phyloP scores from a whole-genome alignment of 2,329 filamentous ascomycete genomes.

The Colletotrichum endophyticum region DNA sequence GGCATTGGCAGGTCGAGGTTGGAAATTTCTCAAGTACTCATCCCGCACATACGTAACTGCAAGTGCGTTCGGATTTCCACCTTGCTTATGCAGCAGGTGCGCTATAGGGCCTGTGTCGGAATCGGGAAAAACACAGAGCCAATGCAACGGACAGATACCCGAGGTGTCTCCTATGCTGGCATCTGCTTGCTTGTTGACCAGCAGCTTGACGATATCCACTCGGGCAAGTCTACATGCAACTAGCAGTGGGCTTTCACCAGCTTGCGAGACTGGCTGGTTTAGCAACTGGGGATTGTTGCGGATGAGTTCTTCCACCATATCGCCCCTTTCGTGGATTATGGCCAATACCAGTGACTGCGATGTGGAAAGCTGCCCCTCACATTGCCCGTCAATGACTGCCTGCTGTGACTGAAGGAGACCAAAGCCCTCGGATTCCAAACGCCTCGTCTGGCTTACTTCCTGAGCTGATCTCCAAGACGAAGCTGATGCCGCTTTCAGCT shows the following conservation, averaged over 20 bases:
- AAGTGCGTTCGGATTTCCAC: background rate
- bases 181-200: background rate
- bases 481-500: background rate
- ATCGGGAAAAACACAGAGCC: background rate
- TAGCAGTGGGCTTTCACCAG: background rate
- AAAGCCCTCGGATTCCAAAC: background rate
- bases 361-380: background rate
- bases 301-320: background rate
- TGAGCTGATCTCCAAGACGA: background rate
- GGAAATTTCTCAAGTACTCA: background rate
- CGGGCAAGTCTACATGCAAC: background rate
- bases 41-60: background rate
- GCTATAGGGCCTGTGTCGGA: background rate
- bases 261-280: background rate
- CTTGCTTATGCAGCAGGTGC: background rate
- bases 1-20: background rate
- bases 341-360: background rate
- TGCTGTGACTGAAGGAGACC: background rate
- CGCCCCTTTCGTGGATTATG: background rate
- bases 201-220: background rate
- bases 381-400: background rate
- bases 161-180: background rate
- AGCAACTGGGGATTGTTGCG: background rate
- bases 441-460: background rate
- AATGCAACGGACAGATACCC: background rate